Conservation (phyloP, 257 asterid genomes). For the Solanum habrochaites region DNA sequence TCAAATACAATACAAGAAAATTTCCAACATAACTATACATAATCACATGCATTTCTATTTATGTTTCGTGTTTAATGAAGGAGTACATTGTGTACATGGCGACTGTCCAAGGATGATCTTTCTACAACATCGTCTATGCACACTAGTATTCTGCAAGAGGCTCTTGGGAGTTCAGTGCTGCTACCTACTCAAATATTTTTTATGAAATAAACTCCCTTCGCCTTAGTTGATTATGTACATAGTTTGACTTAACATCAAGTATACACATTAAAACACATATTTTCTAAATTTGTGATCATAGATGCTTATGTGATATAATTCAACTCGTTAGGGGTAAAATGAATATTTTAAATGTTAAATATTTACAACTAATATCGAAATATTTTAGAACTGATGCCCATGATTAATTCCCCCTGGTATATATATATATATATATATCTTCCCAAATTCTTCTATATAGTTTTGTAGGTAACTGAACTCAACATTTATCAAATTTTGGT, state of each 20-base stretch:
- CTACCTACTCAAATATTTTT: not conserved
- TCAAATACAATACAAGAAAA: not conserved
- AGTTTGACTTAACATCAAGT: no score
- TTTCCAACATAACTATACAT: not conserved
- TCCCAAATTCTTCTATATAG: not conserved
- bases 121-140: conserved; percentile 20
- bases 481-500: not conserved
- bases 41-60: not conserved
- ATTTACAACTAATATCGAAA: no score
- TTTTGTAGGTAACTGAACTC: not conserved
- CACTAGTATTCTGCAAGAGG: conserved; percentile 34
- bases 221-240: no score
- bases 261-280: no score
- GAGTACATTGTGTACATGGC: conserved; percentile 45
- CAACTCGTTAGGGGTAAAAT: no score
- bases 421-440: not conserved
- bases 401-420: not conserved
- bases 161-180: conserved; percentile 25
- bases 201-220: not conserved
- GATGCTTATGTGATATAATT: not conserved
- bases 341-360: no score
- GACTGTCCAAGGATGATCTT: conserved; percentile 29
- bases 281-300: not conserved
- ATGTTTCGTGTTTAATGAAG: not conserved
- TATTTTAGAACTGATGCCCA: no score